Evolutionary conservation across 1,139 yeast species (phyloP).

Genomic region (Yamadazyma atmosphaerica): DNA sequence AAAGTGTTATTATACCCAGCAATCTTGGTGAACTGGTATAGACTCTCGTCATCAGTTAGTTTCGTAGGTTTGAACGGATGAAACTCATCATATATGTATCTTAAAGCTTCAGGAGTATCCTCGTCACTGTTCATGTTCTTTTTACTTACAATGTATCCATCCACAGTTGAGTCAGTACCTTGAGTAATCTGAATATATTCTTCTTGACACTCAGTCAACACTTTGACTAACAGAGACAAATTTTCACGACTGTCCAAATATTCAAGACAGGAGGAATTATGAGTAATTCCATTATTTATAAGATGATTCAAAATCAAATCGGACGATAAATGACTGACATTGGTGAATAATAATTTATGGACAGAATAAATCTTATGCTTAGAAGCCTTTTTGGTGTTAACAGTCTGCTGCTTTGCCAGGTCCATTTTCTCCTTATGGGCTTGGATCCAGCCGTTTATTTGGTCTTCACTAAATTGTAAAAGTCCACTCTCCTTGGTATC

Average conservation of each 20-base stretch:
- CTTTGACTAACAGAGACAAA: slow-evolving; percentile 24
- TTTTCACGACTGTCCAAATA: slow-evolving; percentile 23
- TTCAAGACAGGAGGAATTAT: slow-evolving; percentile 41
- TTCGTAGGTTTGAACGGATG: slow-evolving; percentile 76
- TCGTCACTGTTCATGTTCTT: slow-evolving; percentile 49
- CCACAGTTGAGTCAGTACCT: slow-evolving; percentile 14
- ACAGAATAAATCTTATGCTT: slow-evolving; percentile 58
- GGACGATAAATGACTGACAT: slow-evolving; percentile 73
- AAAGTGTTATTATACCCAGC: slow-evolving; percentile 77
- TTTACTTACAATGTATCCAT: slow-evolving; percentile 69
- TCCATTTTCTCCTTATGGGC: slow-evolving; percentile 33
- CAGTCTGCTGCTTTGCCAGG: slow-evolving; percentile 7
- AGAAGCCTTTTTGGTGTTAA: slow-evolving; percentile 16
- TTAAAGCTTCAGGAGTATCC: slow-evolving; percentile 35
- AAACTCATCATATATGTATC: slow-evolving; percentile 72
- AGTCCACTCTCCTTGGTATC: slow-evolving; percentile 16
- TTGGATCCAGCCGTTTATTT: slow-evolving; percentile 52
- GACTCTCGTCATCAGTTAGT: slow-evolving; percentile 25
- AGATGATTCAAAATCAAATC: slow-evolving; percentile 69
- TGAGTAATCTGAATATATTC: slow-evolving; percentile 30
- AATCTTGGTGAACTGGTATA: slow-evolving; percentile 36
- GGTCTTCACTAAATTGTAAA: slow-evolving; percentile 28
- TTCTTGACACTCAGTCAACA: slow-evolving; percentile 51
- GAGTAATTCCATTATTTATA: slow-evolving; percentile 44
- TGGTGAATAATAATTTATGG: slow-evolving; percentile 68